Percentiles rank a stretch among this genome's conserved stretches.
These are phyloP conservation scores for Candida jianshihensis DNA, from an alignment of 805 yeast species.

Conservation along the genomic window DNA sequence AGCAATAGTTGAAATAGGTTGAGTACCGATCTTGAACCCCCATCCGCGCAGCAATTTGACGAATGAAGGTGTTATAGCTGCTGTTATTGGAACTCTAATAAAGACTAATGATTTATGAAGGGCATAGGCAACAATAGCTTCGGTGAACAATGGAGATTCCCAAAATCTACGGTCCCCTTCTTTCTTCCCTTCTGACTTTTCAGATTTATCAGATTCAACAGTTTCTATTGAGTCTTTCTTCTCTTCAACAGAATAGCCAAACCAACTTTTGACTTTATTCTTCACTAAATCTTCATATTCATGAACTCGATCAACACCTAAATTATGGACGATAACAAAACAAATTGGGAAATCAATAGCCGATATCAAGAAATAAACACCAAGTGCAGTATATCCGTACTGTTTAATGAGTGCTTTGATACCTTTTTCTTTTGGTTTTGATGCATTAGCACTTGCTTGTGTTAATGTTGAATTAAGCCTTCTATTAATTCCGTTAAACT, in stretches of 20 bases:
- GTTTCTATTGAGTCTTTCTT: conserved; percentile 21
- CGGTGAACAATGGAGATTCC: conserved; percentile 57
- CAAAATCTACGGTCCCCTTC: conserved; percentile 11
- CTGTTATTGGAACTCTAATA: conserved; percentile 82
- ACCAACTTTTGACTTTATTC: conserved; percentile 28
- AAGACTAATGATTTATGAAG: conserved; percentile 82
- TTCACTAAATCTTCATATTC: conserved; percentile 57
- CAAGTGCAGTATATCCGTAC: conserved; percentile 89
- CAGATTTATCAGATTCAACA: conserved; percentile 4
- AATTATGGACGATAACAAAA: conserved; percentile 72
- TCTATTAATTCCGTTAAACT: background rate
- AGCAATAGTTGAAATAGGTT: conserved; percentile 36
- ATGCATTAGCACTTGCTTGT: background rate
- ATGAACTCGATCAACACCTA: conserved; percentile 78
- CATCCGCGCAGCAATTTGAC: conserved; percentile 58
- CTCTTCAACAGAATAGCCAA: conserved; percentile 52
- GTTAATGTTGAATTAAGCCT: background rate
- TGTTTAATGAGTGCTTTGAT: conserved; percentile 64
- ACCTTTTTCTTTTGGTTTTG: conserved; percentile 20
- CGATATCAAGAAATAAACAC: conserved; percentile 71
- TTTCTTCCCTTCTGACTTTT: conserved; percentile 2
- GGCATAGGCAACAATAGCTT: conserved; percentile 86
- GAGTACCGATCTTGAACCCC: conserved; percentile 74
- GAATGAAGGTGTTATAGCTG: conserved; percentile 81
- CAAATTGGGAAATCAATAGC: conserved; percentile 78